Evolutionary conservation across 305 asterid species (phyloP).

Genomic region (Ajuga reptans): DNA sequence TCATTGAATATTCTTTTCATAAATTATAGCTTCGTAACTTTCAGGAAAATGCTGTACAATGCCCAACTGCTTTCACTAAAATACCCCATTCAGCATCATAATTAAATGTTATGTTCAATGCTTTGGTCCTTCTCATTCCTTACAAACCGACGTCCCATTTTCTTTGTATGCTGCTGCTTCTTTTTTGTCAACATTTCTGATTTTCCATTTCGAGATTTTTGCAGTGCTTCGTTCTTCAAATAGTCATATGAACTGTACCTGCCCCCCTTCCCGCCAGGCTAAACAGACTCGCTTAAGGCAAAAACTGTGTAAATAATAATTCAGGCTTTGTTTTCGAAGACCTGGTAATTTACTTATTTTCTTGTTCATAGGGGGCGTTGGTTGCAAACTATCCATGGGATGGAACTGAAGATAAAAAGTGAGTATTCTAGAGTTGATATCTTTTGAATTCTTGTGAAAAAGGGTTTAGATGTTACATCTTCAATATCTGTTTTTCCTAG

Average conservation of each 20-base stretch:
- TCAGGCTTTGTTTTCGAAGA: not conserved
- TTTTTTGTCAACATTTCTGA: not conserved
- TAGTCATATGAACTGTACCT: not conserved
- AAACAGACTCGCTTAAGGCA: not conserved
- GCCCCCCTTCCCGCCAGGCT: not conserved
- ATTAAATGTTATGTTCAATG: not conserved
- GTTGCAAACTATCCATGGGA: constrained; percentile 97
- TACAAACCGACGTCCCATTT: not conserved
- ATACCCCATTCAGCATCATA: not conserved
- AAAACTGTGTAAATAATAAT: not conserved
- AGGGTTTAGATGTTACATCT: not conserved
- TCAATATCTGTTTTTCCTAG: not conserved
- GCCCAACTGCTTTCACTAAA: not conserved
- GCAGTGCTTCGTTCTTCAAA: not conserved
- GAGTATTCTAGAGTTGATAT: constrained; percentile 27
- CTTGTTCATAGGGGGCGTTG: constrained; percentile 62
- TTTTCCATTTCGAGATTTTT: not conserved
- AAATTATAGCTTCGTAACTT: not conserved
- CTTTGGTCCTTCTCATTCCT: not conserved
- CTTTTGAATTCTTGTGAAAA: not conserved
- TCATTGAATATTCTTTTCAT: not conserved
- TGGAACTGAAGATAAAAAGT: constrained; percentile 67
- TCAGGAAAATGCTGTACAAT: constrained; percentile 1
- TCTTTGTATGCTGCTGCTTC: not conserved
- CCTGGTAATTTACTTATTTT: constrained; percentile 9